A percentile compares a stretch with the other conserved stretches of the same genome.
Evolutionary conservation across 2,329 filamentous ascomycete species (phyloP).

Genomic region (Cephalotrichum gorgonifer): DNA sequence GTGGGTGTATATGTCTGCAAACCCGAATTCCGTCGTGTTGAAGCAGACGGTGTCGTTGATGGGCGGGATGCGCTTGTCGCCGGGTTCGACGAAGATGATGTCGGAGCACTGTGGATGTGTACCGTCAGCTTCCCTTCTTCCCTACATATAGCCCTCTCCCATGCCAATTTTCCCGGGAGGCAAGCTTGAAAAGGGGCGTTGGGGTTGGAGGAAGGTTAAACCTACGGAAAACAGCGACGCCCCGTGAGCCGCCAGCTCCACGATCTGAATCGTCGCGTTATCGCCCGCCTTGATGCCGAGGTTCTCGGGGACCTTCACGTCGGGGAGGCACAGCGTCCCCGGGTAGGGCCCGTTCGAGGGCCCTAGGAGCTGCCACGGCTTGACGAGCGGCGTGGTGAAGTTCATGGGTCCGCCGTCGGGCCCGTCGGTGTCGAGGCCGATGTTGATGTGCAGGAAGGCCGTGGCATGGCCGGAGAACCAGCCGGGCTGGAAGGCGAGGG

Average conservation of each 20-base stretch:
- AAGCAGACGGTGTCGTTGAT: slow-evolving; percentile 53
- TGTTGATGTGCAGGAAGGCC: slow-evolving; percentile 72
- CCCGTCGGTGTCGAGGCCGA: slow-evolving; percentile 58
- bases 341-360: slow-evolving; percentile 64
- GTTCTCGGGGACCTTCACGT: slow-evolving; percentile 59
- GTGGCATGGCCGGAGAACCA: slow-evolving; percentile 76
- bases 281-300: slow-evolving; percentile 55
- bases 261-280: slow-evolving; percentile 70
- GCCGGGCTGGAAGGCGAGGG: slow-evolving; percentile 68
- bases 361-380: slow-evolving; percentile 64
- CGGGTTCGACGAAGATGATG: slow-evolving; percentile 53
- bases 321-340: slow-evolving; percentile 70
- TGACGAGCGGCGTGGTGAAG: slow-evolving; percentile 56
- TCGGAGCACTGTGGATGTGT: slow-evolving; percentile 58
- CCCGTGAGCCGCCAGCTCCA: slow-evolving; percentile 65
- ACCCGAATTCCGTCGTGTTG: slow-evolving; percentile 59
- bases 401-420: slow-evolving; percentile 22
- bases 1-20: slow-evolving; percentile 51
- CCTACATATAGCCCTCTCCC: not conserved
- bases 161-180: not conserved
- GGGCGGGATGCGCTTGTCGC: slow-evolving; percentile 45
- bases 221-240: slow-evolving; percentile 63
- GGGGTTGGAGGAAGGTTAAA: slow-evolving; percentile 7
- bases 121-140: not conserved
- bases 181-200: too few species aligned